Evolutionary conservation across 139 green algal genomes (phyloP), one percentile per base, ranked within the genome.

Genomic region (Volvox reticuliferus): DNA sequence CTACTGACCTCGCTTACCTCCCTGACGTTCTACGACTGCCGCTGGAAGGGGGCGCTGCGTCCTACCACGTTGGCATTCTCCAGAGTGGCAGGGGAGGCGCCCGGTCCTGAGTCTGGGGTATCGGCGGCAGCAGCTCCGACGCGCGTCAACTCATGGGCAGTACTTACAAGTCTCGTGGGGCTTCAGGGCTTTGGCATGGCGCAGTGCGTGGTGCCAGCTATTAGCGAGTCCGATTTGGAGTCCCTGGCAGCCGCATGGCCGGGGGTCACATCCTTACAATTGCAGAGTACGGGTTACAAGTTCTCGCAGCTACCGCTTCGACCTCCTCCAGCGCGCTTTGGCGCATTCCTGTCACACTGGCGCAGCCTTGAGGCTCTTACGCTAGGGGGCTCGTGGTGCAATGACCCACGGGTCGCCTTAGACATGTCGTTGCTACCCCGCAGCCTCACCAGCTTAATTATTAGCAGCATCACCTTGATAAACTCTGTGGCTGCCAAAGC

Each of bases 361-460:
- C 44, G 36, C 28, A 69, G 73, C 28, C 73, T 90, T 12, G 86
- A 90, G 73, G 17, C 50, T 22, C 86, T 90, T 2, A 63, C 18
- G 19, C 68, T 89, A 21, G 61, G 35, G 20, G 71, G 85, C 71
- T 75, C 85, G 37, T 82, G 69, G 37, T 32, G 44, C 69, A 75
- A 83, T 50, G 69, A 73, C 85, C 85, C 85, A 24, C 69, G 44
- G 18, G n/a, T 75, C 17, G 77, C n/a, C 1, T 37, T 89, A 21
- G 86, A 90, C 50, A 44, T 63, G 6, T 77, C 36, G 19, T 20
- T 75, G 30, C 86, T 90, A 55, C 86, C 86, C n/a, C n/a, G 71
- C 30, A 65, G 30, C 50, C 86, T 90, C 6, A 90, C 86, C 44
- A 77, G n/a, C 69, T 50, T 82, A 6, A 22, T 33, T 9, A 35